Evolutionary conservation across 768 basidiomycete species (phyloP), one percentile per base, ranked within the genome.

Genomic region (Clathrus columnatus): DNA sequence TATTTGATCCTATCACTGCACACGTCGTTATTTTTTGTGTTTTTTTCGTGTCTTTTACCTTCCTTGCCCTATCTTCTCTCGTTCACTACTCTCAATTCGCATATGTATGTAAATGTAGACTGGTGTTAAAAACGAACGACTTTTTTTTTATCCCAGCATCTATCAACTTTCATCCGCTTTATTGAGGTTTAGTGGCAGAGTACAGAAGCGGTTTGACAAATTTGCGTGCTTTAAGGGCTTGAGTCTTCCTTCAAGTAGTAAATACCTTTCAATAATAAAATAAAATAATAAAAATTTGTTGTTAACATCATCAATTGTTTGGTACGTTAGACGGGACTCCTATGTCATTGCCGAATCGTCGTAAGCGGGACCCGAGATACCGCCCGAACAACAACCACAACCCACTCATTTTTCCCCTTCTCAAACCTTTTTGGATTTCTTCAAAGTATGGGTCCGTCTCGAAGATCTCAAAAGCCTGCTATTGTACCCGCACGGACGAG

Each of bases 61-160:
- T 47, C 29, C 44, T 47, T 46, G 21, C 54, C 18, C 48, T 29
- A n/a, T n/a, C n/a, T 36, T 36, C 36, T 36, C 7, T n/a, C n/a
- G n/a, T n/a, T n/a, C n/a, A n/a, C n/a, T 53, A 54, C 46, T 54
- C 53, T 43, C 21, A 17, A 16, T 55, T 48, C 32, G 27, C 41
- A 32, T 21, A 45, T 55, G 54, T 55, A 55, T 48, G 54, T 55
- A 55, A 47, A 47, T 55, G 48, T 44, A 48, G 54, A 44, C 41
- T 30, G 54, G 45, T 55, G 44, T 55, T 30, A 55, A 54, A 54
- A 48, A 21, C 20, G 2, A n/a, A n/a, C n/a, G n/a, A n/a, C n/a
- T n/a, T n/a, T n/a, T n/a, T n/a, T n/a, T n/a, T n/a, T n/a, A n/a
- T n/a, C n/a, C n/a, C n/a, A n/a, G n/a, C n/a, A n/a, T n/a, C n/a